Evolutionary conservation across 2,329 filamentous ascomycete species (phyloP).

Genomic region (Cadophora sp.): DNA sequence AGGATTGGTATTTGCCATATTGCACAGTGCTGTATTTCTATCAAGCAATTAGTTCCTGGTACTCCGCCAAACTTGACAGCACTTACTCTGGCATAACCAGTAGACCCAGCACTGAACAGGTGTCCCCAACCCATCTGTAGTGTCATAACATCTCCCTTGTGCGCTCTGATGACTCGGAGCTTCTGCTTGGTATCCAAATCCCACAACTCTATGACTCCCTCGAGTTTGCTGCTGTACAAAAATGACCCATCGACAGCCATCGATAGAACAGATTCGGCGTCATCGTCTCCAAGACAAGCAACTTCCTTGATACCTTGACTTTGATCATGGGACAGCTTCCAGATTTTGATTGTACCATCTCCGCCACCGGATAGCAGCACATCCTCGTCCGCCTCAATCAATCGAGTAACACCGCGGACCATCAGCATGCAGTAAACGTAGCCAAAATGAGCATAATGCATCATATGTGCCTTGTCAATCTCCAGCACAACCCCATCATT

Average conservation of each 20-base stretch:
- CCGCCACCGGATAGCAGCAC: slow-evolving; percentile 90
- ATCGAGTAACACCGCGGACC: slow-evolving; percentile 69
- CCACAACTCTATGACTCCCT: slow-evolving; percentile 93
- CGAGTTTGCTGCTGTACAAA: slow-evolving; percentile 86
- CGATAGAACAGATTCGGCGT: slow-evolving; percentile 73
- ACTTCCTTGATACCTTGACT: slow-evolving; percentile 73
- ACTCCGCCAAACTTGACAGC: not conserved
- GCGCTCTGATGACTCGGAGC: slow-evolving; percentile 82
- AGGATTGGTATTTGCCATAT: slow-evolving; percentile 61
- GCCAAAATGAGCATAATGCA: slow-evolving; percentile 91
- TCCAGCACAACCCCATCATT: slow-evolving; percentile 74
- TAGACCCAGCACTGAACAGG: slow-evolving; percentile 88
- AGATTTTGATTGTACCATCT: slow-evolving; percentile 94
- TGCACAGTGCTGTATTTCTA: slow-evolving; percentile 73
- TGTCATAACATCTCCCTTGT: slow-evolving; percentile 83
- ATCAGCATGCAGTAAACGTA: slow-evolving; percentile 98
- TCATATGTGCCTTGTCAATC: slow-evolving; percentile 80
- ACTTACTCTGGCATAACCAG: slow-evolving; percentile 81
- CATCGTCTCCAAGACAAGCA: slow-evolving; percentile 66
- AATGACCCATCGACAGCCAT: slow-evolving; percentile 90
- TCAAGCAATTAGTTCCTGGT: slow-evolving; percentile 16
- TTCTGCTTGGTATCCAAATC: slow-evolving; percentile 94
- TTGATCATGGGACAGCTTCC: slow-evolving; percentile 67
- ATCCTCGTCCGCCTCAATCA: slow-evolving; percentile 76
- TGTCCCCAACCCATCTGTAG: slow-evolving; percentile 85